Conservation (phyloP, 805 yeast genomes). For the Candida jianshihensis region DNA sequence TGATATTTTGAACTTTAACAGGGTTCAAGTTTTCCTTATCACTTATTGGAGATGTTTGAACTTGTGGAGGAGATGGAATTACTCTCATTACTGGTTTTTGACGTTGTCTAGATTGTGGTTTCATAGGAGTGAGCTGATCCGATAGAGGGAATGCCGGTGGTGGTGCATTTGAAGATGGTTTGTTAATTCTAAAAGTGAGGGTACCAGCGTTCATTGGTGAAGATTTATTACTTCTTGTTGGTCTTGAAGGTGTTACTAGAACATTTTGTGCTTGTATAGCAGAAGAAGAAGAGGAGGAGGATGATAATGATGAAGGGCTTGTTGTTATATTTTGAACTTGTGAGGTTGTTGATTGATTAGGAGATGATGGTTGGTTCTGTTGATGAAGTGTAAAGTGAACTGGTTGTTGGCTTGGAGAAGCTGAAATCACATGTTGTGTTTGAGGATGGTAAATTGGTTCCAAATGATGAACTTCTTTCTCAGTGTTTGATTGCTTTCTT, state of each 20-base stretch:
- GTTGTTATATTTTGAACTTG: too few species aligned
- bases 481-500: slow-evolving; percentile 40
- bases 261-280: slow-evolving; percentile 1
- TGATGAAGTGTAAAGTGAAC: too few species aligned
- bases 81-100: slow-evolving; percentile 16
- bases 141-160: slow-evolving; percentile 3
- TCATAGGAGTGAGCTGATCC: slow-evolving; percentile 6
- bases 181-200: slow-evolving; percentile 16
- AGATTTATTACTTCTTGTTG: slow-evolving; percentile 5
- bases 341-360: neutral
- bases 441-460: slow-evolving; percentile 15
- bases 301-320: neutral
- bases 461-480: slow-evolving; percentile 22
- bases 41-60: slow-evolving; percentile 1
- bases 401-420: too few species aligned
- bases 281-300: neutral
- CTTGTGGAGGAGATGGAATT: slow-evolving; percentile 13
- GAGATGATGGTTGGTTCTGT: slow-evolving; percentile 5
- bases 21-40: slow-evolving; percentile 8
- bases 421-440: neutral
- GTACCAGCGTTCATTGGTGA: slow-evolving; percentile 9
- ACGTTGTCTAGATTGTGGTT: slow-evolving; percentile 8
- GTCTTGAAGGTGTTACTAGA: slow-evolving; percentile 15
- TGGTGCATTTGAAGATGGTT: slow-evolving; percentile 4
- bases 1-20: slow-evolving; percentile 1